Evolutionary conservation across 352 stramenopile genomes (phyloP), one percentile per base, ranked within the genome.

Genomic region (Pythium graminicola): DNA sequence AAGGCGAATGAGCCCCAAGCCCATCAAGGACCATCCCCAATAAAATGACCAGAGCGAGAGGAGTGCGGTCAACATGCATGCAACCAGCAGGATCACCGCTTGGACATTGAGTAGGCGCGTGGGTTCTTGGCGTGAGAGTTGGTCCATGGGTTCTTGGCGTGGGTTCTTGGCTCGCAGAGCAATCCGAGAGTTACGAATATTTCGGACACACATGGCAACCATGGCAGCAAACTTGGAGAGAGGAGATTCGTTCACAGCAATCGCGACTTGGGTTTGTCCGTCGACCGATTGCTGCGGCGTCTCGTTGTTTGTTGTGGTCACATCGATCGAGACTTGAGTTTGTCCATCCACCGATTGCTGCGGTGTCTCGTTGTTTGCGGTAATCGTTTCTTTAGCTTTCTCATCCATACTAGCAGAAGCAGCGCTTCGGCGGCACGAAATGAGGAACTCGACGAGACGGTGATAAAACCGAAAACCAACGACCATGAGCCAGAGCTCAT

Each of bases 21-120:
- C 84, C 84, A 94, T 94, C 47, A 93, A 69, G n/a, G 67, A 67
- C 81, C 81, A 94, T 20, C 84, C 84, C 11, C 78, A 38, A 64
- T 83, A 89, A 50, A 94, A 93, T 6, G 71, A 64, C 26, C 71
- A 73, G 65, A 92, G 85, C 20, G 81, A 93, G 19, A 94, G 76
- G 36, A 93, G 71, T n/a, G 84, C 84, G 45, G 75, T 88, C 44
- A 88, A 31, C 27, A 93, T 61, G 28, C 88, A 72, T 23, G 86
- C 54, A 11, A 76, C 76, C 19, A 65, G 73, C 45, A 94, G 59
- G 48, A 93, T 87, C 35, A 72, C 49, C 11, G 90, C n/a, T n/a
- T n/a, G n/a, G n/a, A n/a, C n/a, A n/a, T n/a, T n/a, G n/a, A n/a
- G n/a, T n/a, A n/a, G n/a, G n/a, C n/a, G n/a, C n/a, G n/a, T n/a